Base-by-base conservation (phyloP, 2,329 filamentous ascomycete genomes). In the Paecilomyces sp. region DNA sequence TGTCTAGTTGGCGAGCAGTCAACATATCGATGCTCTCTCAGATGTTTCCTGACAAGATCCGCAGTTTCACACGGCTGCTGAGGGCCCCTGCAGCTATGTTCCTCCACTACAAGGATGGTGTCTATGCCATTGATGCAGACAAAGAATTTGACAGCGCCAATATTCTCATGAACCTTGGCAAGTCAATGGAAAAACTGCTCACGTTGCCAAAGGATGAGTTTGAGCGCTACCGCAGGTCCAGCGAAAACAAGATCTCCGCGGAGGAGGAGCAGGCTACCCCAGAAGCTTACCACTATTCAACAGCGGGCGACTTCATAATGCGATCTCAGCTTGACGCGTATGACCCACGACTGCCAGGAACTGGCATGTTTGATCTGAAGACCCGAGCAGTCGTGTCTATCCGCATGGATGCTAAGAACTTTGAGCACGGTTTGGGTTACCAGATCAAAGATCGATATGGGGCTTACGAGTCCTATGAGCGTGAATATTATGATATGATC, bases 401-500 rank as follows among this genome's bases (percentile, higher is more conserved):
- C 63, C 91, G 94, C 30, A 97, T 97, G 91, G 88, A 96, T 66
- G 82, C 89, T 0, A 68, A 72, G 3, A 84, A 88, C 18, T 90
- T 88, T 69, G 82, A 93, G 64, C 81, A 87, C 55, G 92, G 91
- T 30, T 78, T 87, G 12, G 92, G 91, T 2, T 99, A 99, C 72
- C 90, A 99, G 74, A 92, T 99, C 66, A 87, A 86, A 61, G 76
- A 81, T 47, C 85, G 85, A 0, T 85, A 86, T 57, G 95, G 95
- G 15, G 81, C 87, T 60, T 99, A 84, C 81, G 89, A 96, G 72
- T 97, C 93, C 0, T 99, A 88, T 72, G 94, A 99, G 76, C 87
- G 92, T 60, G 95, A 99, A 70, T 97, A 94, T 73, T 96, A 88
- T 72, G 94, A 99, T 74, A 95, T 99, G 92, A 93, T 96, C 61